A percentile compares a stretch with the other conserved stretches of the same genome.
phyloP scores from a whole-genome alignment of 2,329 filamentous ascomycete genomes.

The Paracamarosporium sp. region DNA sequence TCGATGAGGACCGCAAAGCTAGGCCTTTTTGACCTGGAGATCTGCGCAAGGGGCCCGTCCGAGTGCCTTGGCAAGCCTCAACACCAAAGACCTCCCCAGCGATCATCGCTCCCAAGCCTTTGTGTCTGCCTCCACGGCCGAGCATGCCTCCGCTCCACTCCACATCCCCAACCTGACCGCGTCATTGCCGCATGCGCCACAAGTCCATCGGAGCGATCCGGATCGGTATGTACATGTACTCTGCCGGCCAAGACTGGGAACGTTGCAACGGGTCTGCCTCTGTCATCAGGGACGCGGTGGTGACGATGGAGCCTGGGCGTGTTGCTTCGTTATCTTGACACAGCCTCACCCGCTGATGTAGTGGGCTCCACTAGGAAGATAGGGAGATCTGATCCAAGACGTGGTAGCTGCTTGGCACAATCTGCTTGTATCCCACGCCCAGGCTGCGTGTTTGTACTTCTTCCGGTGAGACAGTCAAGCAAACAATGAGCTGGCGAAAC shows the following conservation, averaged over 20 bases:
- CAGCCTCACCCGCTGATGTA: conserved; percentile 18
- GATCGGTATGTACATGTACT: neutral
- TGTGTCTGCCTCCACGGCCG: conserved; percentile 5
- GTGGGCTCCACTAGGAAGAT: conserved; percentile 2
- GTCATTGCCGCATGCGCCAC: neutral
- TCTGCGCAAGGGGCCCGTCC: conserved; percentile 2
- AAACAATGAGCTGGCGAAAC: neutral
- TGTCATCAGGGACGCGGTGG: neutral
- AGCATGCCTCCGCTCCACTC: conserved; percentile 8
- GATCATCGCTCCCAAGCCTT: conserved; percentile 1
- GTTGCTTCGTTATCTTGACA: conserved; percentile 16
- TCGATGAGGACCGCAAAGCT: neutral
- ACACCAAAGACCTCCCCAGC: conserved; percentile 16
- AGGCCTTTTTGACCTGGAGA: conserved; percentile 1
- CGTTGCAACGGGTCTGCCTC: neutral
- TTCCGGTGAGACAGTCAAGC: neutral
- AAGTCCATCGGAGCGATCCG: neutral
- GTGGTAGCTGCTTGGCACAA: conserved; percentile 1
- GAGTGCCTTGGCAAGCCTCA: conserved; percentile 19
- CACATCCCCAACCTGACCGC: neutral
- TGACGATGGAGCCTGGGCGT: neutral
- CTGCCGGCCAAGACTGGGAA: neutral
- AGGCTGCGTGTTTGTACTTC: conserved; percentile 2
- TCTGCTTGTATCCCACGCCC: conserved; percentile 9
- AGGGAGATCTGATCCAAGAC: conserved; percentile 2